phyloP scores from a whole-genome alignment of 2,329 filamentous ascomycete genomes.

The Aspergillus fischeri region DNA sequence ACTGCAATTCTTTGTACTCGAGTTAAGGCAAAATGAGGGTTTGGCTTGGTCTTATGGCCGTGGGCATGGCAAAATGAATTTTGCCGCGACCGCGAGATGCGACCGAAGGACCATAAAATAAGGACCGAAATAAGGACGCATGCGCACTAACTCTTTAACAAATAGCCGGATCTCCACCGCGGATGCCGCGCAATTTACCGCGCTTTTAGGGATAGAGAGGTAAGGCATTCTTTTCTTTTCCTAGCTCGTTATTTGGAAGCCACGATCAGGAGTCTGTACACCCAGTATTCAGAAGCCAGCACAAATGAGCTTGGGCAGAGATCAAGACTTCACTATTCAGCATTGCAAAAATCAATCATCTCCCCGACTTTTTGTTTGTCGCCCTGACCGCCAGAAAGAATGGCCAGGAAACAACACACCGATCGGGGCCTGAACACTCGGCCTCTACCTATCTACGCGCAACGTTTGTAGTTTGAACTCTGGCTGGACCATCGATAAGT shows the following conservation, averaged over 20 bases:
- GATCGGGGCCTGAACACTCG: slow-evolving; percentile 2
- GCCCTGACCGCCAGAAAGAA: slow-evolving; percentile 5
- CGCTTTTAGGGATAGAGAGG: too few species aligned
- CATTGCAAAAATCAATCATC: background rate
- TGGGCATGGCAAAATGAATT: too few species aligned
- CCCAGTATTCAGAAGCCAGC: too few species aligned
- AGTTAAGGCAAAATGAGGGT: too few species aligned
- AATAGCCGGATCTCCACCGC: slow-evolving; percentile 15
- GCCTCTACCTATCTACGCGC: background rate
- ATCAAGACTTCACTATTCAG: too few species aligned
- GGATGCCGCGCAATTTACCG: slow-evolving; percentile 12
- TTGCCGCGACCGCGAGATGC: too few species aligned
- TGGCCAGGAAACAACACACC: background rate
- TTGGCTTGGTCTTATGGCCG: too few species aligned
- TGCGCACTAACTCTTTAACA: background rate
- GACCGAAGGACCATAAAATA: background rate
- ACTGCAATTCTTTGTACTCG: too few species aligned
- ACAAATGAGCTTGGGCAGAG: too few species aligned
- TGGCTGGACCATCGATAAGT: background rate
- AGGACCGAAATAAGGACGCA: background rate
- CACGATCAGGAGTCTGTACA: background rate
- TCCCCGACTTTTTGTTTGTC: slow-evolving; percentile 1
- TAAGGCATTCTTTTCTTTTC: background rate
- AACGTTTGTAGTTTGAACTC: background rate
- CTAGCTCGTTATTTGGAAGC: background rate